Evolutionary conservation across 2,329 filamentous ascomycete genomes (phyloP).

Genomic region (Exophiala dermatitidis): DNA sequence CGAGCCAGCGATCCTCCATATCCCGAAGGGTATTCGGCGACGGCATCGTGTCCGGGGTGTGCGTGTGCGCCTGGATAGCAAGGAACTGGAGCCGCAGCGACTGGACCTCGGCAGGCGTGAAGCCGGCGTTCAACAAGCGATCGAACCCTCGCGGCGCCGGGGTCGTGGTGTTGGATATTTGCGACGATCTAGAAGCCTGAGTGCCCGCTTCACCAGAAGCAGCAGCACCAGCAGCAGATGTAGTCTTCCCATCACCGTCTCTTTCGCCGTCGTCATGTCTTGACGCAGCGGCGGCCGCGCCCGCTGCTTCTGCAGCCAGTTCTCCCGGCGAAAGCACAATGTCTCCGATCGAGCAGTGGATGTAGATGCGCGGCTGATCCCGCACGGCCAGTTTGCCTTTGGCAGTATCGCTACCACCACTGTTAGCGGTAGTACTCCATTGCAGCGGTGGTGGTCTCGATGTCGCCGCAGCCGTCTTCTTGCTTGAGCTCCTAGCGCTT

Average conservation of each 20-base stretch:
- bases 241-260: neutral
- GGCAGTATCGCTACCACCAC: conserved; percentile 34
- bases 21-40: conserved; percentile 64
- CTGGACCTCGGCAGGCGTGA: conserved; percentile 74
- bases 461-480: neutral
- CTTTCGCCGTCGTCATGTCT: neutral
- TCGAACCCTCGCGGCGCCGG: conserved; percentile 75
- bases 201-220: conserved; percentile 12
- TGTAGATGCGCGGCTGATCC: conserved; percentile 60
- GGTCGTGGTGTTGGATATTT: conserved; percentile 37
- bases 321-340: conserved; percentile 62
- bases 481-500: conserved; percentile 1
- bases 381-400: conserved; percentile 63
- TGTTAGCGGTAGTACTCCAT: neutral
- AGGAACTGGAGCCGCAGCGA: conserved; percentile 82
- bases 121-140: conserved; percentile 70
- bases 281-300: conserved; percentile 5
- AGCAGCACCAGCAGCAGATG: neutral
- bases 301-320: conserved; percentile 57
- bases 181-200: no score
- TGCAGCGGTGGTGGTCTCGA: no score
- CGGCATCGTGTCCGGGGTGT: conserved; percentile 85
- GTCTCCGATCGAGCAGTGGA: conserved; percentile 85
- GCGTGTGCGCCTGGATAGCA: conserved; percentile 70
- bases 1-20: conserved; percentile 88